Conservation (phyloP, 2,329 filamentous ascomycete genomes). For the Epichloe sp. region DNA sequence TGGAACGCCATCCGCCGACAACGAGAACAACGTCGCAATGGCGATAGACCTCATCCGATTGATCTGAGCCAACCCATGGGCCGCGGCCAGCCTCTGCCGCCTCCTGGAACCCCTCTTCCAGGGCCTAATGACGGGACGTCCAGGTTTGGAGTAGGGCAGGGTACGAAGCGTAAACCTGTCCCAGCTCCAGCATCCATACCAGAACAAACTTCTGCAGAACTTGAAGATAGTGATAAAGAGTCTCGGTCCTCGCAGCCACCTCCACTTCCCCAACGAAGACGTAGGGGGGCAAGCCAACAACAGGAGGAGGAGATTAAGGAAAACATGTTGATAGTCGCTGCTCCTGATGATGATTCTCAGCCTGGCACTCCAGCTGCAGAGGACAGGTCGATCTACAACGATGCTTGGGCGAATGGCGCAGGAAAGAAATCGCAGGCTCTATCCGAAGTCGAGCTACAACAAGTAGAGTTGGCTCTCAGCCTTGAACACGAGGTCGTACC, state of each 20-base stretch:
- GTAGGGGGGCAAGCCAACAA: slow-evolving; percentile 23
- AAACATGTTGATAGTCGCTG: slow-evolving; percentile 49
- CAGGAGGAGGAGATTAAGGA: slow-evolving; percentile 29
- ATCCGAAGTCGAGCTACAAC: slow-evolving; percentile 2
- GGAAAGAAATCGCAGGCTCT: slow-evolving; percentile 1
- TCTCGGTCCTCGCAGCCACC: slow-evolving; percentile 19
- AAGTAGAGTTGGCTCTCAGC: neutral
- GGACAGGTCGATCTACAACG: slow-evolving; percentile 11
- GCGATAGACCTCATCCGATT: slow-evolving; percentile 22
- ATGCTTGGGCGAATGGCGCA: slow-evolving; percentile 8
- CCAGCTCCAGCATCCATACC: slow-evolving; percentile 33
- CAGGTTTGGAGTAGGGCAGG: slow-evolving; percentile 41
- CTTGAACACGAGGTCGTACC: neutral
- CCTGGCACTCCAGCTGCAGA: slow-evolving; percentile 37
- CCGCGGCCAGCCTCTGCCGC: slow-evolving; percentile 67
- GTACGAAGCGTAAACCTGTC: slow-evolving; percentile 54
- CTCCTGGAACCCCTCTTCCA: slow-evolving; percentile 67
- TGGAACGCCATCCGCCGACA: slow-evolving; percentile 42
- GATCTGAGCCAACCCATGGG: slow-evolving; percentile 60
- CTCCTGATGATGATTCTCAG: slow-evolving; percentile 47
- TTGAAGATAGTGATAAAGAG: slow-evolving; percentile 17
- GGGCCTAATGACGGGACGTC: slow-evolving; percentile 45
- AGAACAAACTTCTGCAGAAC: slow-evolving; percentile 9
- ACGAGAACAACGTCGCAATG: slow-evolving; percentile 26
- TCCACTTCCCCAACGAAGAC: slow-evolving; percentile 34